Evolutionary conservation across 345 rosid species (phyloP).

Genomic region (Punica granatum): DNA sequence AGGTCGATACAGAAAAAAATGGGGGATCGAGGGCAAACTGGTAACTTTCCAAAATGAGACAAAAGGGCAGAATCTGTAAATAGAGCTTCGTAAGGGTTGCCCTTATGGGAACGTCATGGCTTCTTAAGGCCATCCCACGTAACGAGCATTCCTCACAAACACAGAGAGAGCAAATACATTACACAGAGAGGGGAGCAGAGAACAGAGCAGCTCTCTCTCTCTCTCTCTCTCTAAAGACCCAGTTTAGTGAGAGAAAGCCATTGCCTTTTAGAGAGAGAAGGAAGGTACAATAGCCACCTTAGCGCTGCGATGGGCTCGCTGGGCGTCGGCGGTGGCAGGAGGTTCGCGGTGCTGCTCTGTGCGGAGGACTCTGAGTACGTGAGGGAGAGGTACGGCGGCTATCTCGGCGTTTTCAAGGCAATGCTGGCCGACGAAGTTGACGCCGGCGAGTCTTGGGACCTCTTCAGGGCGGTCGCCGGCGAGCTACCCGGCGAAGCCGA

Average conservation of each 20-base stretch:
- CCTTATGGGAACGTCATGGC: background rate
- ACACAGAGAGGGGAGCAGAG: background rate
- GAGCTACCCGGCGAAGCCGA: slow-evolving; percentile 47
- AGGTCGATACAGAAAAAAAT: no score
- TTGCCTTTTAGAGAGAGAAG: background rate
- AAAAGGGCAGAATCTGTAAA: background rate
- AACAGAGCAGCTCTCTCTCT: background rate
- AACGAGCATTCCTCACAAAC: background rate
- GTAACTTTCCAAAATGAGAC: background rate
- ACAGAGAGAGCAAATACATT: background rate
- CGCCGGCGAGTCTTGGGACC: slow-evolving; percentile 56
- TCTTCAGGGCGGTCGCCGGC: slow-evolving; percentile 33
- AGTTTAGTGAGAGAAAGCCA: background rate
- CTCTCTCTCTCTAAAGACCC: background rate
- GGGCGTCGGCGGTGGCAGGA: slow-evolving; percentile 7
- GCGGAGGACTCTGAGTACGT: slow-evolving; percentile 67
- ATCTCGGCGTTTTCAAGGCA: slow-evolving; percentile 42
- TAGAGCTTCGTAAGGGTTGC: background rate
- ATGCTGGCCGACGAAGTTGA: slow-evolving; percentile 33
- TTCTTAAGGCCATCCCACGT: background rate
- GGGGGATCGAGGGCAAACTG: background rate
- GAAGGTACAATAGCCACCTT: background rate
- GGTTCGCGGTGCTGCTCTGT: slow-evolving; percentile 52
- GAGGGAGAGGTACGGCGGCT: slow-evolving; percentile 49
- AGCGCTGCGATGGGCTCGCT: slow-evolving; percentile 4